These are phyloP conservation scores for Castanopsis chinensis DNA, from an alignment of 306 rosid genomes.

Conservation along the genomic window DNA sequence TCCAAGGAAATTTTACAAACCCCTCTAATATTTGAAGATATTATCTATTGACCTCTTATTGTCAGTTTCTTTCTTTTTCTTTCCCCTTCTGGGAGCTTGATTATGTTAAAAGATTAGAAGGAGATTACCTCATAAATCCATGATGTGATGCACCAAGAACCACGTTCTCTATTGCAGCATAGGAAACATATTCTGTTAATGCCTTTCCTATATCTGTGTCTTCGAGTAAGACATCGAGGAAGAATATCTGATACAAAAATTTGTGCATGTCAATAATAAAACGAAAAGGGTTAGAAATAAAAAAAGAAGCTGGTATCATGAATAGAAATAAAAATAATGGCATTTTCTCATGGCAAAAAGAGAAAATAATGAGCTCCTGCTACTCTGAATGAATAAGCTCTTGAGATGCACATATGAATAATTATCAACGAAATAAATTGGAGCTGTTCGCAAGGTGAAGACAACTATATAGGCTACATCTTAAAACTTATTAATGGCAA, in stretches of 20 bases:
- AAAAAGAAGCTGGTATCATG: not conserved
- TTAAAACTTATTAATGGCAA: too few relatives aligned
- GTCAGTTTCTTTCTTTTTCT: too few relatives aligned
- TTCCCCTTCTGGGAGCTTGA: too few relatives aligned
- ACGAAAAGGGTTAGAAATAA: not conserved
- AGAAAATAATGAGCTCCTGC: not conserved
- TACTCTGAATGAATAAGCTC: too few relatives aligned
- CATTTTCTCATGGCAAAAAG: not conserved
- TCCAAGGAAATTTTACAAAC: too few relatives aligned
- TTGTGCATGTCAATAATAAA: not conserved
- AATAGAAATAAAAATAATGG: not conserved
- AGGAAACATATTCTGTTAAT: conserved; percentile 67
- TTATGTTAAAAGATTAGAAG: not conserved
- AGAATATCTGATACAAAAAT: conserved; percentile 51
- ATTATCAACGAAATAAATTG: too few relatives aligned
- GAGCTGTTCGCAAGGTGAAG: too few relatives aligned
- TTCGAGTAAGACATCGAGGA: conserved; percentile 83
- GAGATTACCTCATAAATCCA: conserved; percentile 73
- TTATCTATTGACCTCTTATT: too few relatives aligned
- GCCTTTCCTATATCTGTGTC: conserved; percentile 74
- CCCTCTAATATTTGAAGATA: too few relatives aligned
- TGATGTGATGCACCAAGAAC: conserved; percentile 75
- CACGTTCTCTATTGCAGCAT: conserved; percentile 76
- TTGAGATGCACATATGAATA: too few relatives aligned
- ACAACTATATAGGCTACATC: too few relatives aligned